Evolutionary conservation across 2,329 filamentous ascomycete species (phyloP), one percentile per base, ranked within the genome.

Genomic region (Atkinsonella hypoxylon): DNA sequence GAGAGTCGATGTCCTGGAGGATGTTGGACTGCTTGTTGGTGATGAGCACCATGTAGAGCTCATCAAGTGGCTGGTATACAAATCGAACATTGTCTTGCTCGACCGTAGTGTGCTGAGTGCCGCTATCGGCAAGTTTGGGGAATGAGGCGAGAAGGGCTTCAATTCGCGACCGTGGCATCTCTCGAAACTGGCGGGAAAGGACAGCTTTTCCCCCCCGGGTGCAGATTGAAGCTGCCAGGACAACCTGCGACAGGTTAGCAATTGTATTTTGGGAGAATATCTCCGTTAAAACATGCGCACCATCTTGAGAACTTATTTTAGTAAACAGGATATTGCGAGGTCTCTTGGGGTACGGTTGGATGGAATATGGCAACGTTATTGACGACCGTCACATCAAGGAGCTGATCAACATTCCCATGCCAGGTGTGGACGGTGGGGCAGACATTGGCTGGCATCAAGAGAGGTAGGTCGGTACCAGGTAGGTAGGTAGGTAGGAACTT

Each of bases 11-110:
- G 70, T 98, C 93, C 73, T 98, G 93, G 48, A 98, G 79, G 60
- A 98, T 98, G 72, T 98, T 98, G 69, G 91, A 97, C 76, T 97
- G 93, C 62, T 89, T 87, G 77, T 98, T 98, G 69, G 94, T 98
- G 71, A 98, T 97, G 64, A 98, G 82, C 58, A 98, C 91, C 82
- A 98, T 97, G 79, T 98, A 98, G 57, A 98, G 83, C 75, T 98
- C 94, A 72, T 98, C 94, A 57, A 98, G 79, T 54, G 93, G 94
- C 69, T 98, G 93, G 76, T 98, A 98, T 53, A 98, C 93, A 67
- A 96, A 98, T 73, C 93, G 91, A 64, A 98, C 93, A 74, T 95
- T 97, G 75, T 98, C 94, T 72, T 97, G 90, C 72, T 98, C 93
- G 62, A 97, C 90, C 6, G 88, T 98, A 30, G 93, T 98, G 70